Evolutionary conservation across 768 basidiomycete species (phyloP).

Genomic region (Pisolithus microcarpus): DNA sequence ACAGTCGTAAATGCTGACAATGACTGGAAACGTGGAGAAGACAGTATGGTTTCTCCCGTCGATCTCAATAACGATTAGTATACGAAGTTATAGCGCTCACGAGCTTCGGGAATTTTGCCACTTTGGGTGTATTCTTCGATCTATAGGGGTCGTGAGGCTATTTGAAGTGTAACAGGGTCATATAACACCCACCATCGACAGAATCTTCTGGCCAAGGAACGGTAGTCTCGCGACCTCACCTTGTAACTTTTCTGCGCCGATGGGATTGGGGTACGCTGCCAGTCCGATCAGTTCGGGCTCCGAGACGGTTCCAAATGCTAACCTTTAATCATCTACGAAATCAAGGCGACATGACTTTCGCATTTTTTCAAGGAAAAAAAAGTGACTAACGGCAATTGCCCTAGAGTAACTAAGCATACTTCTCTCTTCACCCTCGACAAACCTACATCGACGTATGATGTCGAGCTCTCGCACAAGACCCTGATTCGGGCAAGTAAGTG

Average conservation of each 20-base stretch:
- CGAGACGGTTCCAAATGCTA: not conserved
- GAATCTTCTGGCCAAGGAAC: constrained; percentile 44
- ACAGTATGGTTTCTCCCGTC: constrained; percentile 36
- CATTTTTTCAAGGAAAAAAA: not conserved
- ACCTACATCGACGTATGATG: constrained; percentile 49
- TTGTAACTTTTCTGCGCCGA: constrained; percentile 32
- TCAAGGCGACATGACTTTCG: constrained; percentile 1
- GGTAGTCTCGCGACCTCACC: constrained; percentile 39
- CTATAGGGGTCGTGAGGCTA: constrained; percentile 26
- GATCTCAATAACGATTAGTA: not conserved
- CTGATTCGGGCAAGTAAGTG: constrained; percentile 66
- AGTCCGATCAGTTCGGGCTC: not conserved
- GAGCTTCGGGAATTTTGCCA: constrained; percentile 54
- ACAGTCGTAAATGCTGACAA: constrained; percentile 55
- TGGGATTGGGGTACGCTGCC: constrained; percentile 42
- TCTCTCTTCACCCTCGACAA: constrained; percentile 58
- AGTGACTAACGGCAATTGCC: constrained; percentile 53
- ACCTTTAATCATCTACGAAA: constrained; percentile 43
- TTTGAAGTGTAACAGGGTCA: not conserved
- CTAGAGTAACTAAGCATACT: constrained; percentile 69
- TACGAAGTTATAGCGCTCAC: constrained; percentile 28
- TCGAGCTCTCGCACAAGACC: constrained; percentile 49
- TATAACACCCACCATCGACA: constrained; percentile 35
- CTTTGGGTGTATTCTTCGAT: constrained; percentile 54
- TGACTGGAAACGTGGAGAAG: constrained; percentile 47